phyloP scores from a whole-genome alignment of 1,284 basidiomycete species.

The Taiwanofungus camphoratus region DNA sequence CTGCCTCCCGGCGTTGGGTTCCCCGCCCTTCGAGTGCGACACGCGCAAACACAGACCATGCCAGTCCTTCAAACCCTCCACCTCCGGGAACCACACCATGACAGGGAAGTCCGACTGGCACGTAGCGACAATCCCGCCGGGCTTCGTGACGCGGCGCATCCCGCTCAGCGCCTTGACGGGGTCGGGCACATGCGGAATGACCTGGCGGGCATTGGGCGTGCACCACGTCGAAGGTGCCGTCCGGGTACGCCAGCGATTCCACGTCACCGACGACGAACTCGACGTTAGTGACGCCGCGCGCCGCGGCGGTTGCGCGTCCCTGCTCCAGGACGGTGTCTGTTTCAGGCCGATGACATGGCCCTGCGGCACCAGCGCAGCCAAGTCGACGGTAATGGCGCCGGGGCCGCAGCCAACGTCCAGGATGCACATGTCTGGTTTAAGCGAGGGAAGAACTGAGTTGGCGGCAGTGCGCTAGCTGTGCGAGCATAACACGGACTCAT shows the following conservation, averaged over 20 bases:
- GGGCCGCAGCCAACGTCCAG: slow-evolving; percentile 44
- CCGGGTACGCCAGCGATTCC: slow-evolving; percentile 28
- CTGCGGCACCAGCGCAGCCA: slow-evolving; percentile 34
- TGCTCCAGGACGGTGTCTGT: slow-evolving; percentile 24
- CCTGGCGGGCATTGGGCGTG: slow-evolving; percentile 42
- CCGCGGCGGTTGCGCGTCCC: slow-evolving; percentile 27
- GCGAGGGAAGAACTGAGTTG: slow-evolving; percentile 34
- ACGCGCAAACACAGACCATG: slow-evolving; percentile 20
- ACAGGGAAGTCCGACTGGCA: slow-evolving; percentile 31
- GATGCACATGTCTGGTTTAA: slow-evolving; percentile 35
- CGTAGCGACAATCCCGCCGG: slow-evolving; percentile 37
- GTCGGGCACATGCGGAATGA: slow-evolving; percentile 37
- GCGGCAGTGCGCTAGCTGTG: slow-evolving; percentile 37
- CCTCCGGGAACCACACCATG: slow-evolving; percentile 30
- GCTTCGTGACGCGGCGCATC: slow-evolving; percentile 38
- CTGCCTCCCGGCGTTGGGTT: slow-evolving; percentile 27
- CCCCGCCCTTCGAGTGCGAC: slow-evolving; percentile 25
- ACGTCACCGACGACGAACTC: slow-evolving; percentile 31
- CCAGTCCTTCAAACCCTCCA: slow-evolving; percentile 23
- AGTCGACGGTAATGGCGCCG: slow-evolving; percentile 37
- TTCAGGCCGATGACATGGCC: slow-evolving; percentile 39
- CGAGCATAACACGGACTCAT: slow-evolving; percentile 34
- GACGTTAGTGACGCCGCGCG: slow-evolving; percentile 27
- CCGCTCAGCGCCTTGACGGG: slow-evolving; percentile 35
- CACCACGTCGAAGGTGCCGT: slow-evolving; percentile 37